Base-by-base conservation (phyloP, 2,329 filamentous ascomycete species). In the Cytospora piceicola region DNA sequence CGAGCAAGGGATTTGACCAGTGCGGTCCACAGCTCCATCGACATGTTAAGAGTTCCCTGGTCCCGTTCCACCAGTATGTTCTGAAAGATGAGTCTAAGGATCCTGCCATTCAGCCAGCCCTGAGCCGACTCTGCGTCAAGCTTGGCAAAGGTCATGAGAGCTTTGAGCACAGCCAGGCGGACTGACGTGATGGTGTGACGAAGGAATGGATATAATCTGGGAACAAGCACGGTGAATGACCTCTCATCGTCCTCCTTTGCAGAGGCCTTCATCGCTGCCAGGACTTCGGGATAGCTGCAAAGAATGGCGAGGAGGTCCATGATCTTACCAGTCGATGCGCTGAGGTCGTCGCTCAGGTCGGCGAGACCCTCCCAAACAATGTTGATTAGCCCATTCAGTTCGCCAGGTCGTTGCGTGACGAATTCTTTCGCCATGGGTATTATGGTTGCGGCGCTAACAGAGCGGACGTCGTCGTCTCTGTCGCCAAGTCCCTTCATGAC, bases 351-450 rank as follows among this genome's bases (percentile, higher is more conserved):
- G 70, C 94, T 94, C n/a, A 99, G 82, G 75, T 96, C 96, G 4
- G 94, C 96, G 29, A 99, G 82, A 79, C 95, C 98, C 73, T 96
- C 92, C 95, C 95, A 99, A 32, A 99, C 94, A 66, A 98, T 96
- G 74, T 91, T 90, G 76, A 97, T 96, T 49, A 99, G 86, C 34
- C 86, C 84, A 68, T 94, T 89, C 36, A 99, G 83, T 53, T 92
- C 89, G 39, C 83, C 83, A 20, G 93, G 90, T 20, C 94, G 90
- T 76, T 96, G 87, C 46, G 88, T 89, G 70, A 98, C 94, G 72
- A 98, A 96, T 73, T 99, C 95, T 74, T 94, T 90, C 6, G 94
- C 94, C 77, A 99, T 97, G 0, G 95, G 95, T 58, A 98, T 95
- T 54, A 99, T 81, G 0, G 96, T 99, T n/a, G 95, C 94, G 12